Evolutionary conservation across 805 yeast genomes (phyloP), one percentile per base, ranked within the genome.

Genomic region (Metahyphopichia silvanorum): DNA sequence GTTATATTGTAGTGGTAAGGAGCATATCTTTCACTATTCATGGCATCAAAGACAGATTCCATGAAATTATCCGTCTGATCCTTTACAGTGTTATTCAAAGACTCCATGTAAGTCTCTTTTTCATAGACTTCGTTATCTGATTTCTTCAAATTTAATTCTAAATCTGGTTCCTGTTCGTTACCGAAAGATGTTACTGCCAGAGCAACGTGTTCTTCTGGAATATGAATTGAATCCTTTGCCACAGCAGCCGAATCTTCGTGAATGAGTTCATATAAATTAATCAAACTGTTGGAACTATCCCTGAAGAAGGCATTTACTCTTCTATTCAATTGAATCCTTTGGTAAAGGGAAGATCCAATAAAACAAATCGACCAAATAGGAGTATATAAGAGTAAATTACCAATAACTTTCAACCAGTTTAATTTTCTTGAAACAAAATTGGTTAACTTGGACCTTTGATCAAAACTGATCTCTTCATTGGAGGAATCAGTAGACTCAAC

Each of bases 341-440:
- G 71, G 16, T 66, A 36, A 6, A 63, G 36, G 11, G 70, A 55
- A 15, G 52, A 55, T 10, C 74, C 49, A 21, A 81, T 46, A 38
- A 80, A 74, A 57, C 79, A 79, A n/a, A 72, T 32, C 2, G 73
- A 66, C 78, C 85, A 81, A 26, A 79, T 34, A 2, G 94, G 94
- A 1, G 82, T 66, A 25, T 76, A 67, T 1, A 84, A 42, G 3
- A 74, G 42, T 15, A 76, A 50, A 31, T 68, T 70, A 21, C 66
- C 48, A 1, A 71, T 40, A 6, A 79, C 67, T 18, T 57, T 53
- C 2, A 72, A 38, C 79, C 83, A 77, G 37, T 67, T 66, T 44
- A 65, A 55, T 47, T 66, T 74, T 39, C 58, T 49, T 26, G 40
- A 46, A 40, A 66, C 59, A 38, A 52, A 62, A 37, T 51, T 60